Evolutionary conservation across 768 basidiomycete genomes (phyloP).

Genomic region (Phylloporus sp.): DNA sequence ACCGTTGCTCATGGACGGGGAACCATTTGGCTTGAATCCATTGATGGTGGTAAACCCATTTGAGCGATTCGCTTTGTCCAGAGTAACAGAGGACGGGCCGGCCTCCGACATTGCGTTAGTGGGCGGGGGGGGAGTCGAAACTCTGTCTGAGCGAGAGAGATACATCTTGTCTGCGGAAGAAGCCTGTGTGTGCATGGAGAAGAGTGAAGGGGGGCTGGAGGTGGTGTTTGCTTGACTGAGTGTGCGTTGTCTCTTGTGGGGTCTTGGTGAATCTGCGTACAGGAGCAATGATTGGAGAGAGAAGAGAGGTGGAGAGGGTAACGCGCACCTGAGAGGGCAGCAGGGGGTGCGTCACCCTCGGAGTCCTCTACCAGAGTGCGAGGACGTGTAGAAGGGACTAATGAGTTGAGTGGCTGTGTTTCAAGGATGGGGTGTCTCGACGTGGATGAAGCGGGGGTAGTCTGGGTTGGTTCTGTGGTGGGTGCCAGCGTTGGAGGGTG

Average conservation of each 20-base stretch:
- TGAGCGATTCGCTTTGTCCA: conserved; percentile 30
- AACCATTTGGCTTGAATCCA: conserved; percentile 34
- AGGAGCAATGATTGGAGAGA: background rate
- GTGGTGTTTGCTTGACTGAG: conserved; percentile 36
- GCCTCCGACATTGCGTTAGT: conserved; percentile 42
- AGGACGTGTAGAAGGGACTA: conserved; percentile 64
- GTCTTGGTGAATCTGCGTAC: conserved; percentile 47
- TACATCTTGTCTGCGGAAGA: conserved; percentile 44
- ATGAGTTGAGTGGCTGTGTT: conserved; percentile 33
- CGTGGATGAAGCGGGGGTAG: conserved; percentile 27
- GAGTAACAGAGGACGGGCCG: conserved; percentile 48
- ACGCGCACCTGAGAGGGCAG: conserved; percentile 24
- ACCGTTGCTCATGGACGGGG: conserved; percentile 48
- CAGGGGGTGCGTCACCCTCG: conserved; percentile 30
- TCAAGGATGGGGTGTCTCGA: conserved; percentile 25
- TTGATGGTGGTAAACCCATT: conserved; percentile 44
- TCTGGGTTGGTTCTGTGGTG: conserved; percentile 29
- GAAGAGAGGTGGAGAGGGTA: conserved; percentile 5
- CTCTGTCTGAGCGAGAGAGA: conserved; percentile 48
- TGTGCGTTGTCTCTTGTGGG: conserved; percentile 70
- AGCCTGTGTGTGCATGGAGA: conserved; percentile 18
- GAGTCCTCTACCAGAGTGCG: conserved; percentile 60
- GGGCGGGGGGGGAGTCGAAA: conserved; percentile 42
- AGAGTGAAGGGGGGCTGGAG: conserved; percentile 31
- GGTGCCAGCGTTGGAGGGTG: conserved; percentile 47